phyloP scores from a whole-genome alignment of 345 rosid genomes.

The Chamaenerion angustifolium region DNA sequence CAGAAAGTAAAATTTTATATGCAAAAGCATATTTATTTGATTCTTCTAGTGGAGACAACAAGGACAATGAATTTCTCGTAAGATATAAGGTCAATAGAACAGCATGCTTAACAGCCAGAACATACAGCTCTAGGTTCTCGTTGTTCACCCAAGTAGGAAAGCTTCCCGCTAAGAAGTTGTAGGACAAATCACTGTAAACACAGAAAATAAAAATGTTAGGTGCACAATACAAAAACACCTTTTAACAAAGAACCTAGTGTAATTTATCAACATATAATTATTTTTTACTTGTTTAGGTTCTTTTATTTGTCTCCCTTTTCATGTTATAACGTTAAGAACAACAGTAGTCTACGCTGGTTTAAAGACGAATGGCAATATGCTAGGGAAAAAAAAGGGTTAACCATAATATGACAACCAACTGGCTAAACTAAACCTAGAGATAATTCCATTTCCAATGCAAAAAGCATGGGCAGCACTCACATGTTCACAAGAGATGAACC shows the following conservation, averaged over 20 bases:
- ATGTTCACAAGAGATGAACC: slow-evolving; percentile 30
- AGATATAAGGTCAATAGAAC: not conserved
- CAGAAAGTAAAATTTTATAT: slow-evolving; percentile 2
- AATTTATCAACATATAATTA: too few species aligned
- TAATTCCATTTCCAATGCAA: not conserved
- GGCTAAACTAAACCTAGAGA: not conserved
- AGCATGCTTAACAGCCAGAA: not conserved
- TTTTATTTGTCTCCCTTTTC: too few species aligned
- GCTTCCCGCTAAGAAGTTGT: slow-evolving; percentile 50
- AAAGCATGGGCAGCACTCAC: slow-evolving; percentile 20
- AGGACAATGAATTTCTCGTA: too few species aligned
- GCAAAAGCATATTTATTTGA: slow-evolving; percentile 7
- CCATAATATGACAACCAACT: not conserved
- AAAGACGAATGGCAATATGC: not conserved
- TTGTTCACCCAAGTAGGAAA: slow-evolving; percentile 56
- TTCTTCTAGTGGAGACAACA: not conserved
- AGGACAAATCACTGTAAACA: slow-evolving; percentile 58
- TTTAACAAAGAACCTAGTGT: too few species aligned
- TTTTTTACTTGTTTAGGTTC: too few species aligned
- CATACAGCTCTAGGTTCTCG: slow-evolving; percentile 38
- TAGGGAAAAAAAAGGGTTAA: not conserved
- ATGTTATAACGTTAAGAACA: too few species aligned
- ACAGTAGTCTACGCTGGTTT: too few species aligned
- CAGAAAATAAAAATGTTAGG: slow-evolving; percentile 1
- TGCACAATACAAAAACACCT: not conserved